These are phyloP conservation scores for Boletus eberwhitei DNA, from an alignment of 768 basidiomycete genomes.

Conservation along the genomic window DNA sequence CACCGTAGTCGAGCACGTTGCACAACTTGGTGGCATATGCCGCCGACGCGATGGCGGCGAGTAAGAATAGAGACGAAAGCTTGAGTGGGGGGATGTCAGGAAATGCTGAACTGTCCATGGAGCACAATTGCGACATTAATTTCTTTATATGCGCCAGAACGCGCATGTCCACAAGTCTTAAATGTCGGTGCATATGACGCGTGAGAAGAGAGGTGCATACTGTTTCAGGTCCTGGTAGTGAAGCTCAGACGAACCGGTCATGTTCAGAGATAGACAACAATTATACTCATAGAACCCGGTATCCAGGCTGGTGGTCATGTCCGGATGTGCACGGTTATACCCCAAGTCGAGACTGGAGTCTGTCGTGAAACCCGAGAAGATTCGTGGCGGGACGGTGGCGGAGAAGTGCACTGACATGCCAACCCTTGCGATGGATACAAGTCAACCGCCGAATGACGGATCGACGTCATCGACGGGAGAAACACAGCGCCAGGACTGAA, in stretches of 20 bases:
- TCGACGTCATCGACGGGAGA: not conserved
- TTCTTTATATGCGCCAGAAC: not conserved
- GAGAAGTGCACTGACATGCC: too few species aligned
- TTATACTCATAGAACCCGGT: too few species aligned
- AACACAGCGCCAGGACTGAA: not conserved
- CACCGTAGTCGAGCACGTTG: constrained; percentile 7
- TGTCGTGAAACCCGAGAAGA: not conserved
- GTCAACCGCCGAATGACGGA: not conserved
- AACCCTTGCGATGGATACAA: not conserved
- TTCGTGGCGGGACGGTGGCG: not conserved
- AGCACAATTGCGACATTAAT: not conserved
- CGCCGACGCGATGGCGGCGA: not conserved
- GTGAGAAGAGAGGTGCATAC: not conserved
- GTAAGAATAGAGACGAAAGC: not conserved
- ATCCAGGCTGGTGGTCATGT: not conserved
- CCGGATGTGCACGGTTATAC: not conserved
- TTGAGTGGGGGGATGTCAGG: not conserved
- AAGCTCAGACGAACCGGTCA: too few species aligned
- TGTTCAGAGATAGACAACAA: not conserved
- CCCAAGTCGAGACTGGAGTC: too few species aligned
- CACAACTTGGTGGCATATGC: constrained; percentile 4
- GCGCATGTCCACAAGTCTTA: too few species aligned
- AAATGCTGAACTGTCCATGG: not conserved
- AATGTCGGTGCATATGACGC: not conserved
- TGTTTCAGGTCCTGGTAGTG: not conserved